Evolutionary conservation across 1,139 yeast species (phyloP).

Genomic region (Saccharomyces hybrid): DNA sequence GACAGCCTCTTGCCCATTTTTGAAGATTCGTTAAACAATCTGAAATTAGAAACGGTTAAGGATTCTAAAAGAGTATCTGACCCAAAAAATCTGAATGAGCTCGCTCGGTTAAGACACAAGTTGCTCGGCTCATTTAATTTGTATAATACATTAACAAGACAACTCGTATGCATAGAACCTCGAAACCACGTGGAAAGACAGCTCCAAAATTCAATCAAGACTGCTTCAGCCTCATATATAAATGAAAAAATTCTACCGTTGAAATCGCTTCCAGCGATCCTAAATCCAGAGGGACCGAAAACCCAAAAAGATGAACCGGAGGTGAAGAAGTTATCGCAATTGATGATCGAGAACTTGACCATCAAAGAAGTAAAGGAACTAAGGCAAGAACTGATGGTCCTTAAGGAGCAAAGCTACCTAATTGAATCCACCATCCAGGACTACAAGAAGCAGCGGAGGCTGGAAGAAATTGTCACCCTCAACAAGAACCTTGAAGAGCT

Average conservation of each 20-base stretch:
- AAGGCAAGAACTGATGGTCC: constrained; percentile 74
- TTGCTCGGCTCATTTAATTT: constrained; percentile 39
- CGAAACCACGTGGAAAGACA: constrained; percentile 34
- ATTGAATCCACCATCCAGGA: constrained; percentile 56
- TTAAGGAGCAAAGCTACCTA: constrained; percentile 73
- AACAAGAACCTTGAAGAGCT: constrained; percentile 55
- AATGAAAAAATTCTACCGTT: constrained; percentile 50
- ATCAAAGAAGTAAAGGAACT: constrained; percentile 45
- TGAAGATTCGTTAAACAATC: constrained; percentile 32
- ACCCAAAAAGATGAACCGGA: constrained; percentile 12
- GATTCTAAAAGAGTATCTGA: constrained; percentile 25
- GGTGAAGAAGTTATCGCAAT: constrained; percentile 13
- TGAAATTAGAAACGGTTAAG: constrained; percentile 28
- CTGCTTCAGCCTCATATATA: constrained; percentile 41
- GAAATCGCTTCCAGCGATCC: constrained; percentile 39
- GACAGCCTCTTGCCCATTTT: constrained; percentile 37
- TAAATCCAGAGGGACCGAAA: constrained; percentile 24
- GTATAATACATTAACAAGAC: constrained; percentile 39
- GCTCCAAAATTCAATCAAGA: constrained; percentile 40
- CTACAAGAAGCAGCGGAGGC: constrained; percentile 58
- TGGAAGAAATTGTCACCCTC: constrained; percentile 66
- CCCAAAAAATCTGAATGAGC: constrained; percentile 30
- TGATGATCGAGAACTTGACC: constrained; percentile 17
- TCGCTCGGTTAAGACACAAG: constrained; percentile 36
- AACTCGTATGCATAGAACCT: constrained; percentile 31